A percentile compares a stretch with the other conserved stretches of the same genome.
Evolutionary conservation across 306 rosid species (phyloP).

Genomic region (Boehmeria nivea): DNA sequence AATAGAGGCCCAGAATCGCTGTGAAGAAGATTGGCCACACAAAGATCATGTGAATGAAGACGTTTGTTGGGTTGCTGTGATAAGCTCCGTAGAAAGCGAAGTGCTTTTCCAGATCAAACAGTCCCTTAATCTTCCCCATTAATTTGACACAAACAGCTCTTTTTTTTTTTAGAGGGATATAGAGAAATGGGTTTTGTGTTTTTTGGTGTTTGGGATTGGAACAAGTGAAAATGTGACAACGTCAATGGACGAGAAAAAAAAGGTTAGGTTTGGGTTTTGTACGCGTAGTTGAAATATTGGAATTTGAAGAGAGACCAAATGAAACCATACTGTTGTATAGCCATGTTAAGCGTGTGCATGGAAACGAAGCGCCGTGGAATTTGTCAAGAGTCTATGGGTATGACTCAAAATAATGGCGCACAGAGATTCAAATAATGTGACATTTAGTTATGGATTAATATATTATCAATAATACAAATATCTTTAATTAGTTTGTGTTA

Average conservation of each 20-base stretch:
- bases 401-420: too few species aligned
- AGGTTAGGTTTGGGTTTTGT: too few species aligned
- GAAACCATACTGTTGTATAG: too few species aligned
- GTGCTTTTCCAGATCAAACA: conserved; percentile 67
- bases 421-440: too few species aligned
- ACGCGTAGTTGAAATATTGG: too few species aligned
- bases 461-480: too few species aligned
- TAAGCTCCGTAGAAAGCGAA: conserved; percentile 79
- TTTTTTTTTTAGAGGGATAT: neutral
- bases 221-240: neutral
- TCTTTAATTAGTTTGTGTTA: too few species aligned
- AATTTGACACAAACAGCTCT: neutral
- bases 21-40: conserved; percentile 90
- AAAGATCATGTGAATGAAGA: conserved; percentile 52
- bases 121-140: conserved; percentile 45
- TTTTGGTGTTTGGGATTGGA: neutral
- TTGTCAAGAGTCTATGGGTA: too few species aligned
- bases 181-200: neutral
- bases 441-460: too few species aligned
- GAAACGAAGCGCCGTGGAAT: too few species aligned
- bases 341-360: too few species aligned
- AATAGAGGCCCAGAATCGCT: conserved; percentile 48
- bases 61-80: conserved; percentile 60
- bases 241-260: neutral
- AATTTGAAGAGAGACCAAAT: too few species aligned